Conservation (phyloP, 306 rosid species). For the barrel medic (Medicago truncatula) region DNA sequence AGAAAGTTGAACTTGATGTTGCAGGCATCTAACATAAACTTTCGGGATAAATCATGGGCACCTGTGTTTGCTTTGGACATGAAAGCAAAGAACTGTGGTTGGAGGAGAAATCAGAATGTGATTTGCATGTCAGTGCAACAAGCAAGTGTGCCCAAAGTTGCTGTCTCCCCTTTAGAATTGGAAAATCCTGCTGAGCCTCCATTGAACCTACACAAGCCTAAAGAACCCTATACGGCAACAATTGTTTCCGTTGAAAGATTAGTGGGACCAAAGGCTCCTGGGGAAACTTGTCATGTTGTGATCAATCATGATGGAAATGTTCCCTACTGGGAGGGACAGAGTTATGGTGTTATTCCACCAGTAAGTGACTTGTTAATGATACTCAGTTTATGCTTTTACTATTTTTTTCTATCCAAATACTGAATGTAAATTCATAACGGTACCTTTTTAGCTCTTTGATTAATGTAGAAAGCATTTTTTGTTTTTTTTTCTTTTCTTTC, state of each 20-base stretch:
- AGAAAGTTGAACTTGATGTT: constrained; percentile 33
- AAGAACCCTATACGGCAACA: constrained; percentile 89
- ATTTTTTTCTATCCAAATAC: not conserved
- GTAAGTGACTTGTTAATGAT: constrained; percentile 55
- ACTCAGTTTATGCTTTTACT: constrained; percentile 22
- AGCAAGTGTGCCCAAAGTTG: constrained; percentile 72
- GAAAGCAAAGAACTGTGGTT: constrained; percentile 50
- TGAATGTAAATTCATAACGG: not conserved
- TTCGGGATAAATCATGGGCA: constrained; percentile 66
- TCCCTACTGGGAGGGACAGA: constrained; percentile 99
- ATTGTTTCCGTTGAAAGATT: constrained; percentile 93
- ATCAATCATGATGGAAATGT: constrained; percentile 94
- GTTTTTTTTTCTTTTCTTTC: not conserved
- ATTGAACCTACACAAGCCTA: constrained; percentile 79
- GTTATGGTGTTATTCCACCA: constrained; percentile 95
- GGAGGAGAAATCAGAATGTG: constrained; percentile 57
- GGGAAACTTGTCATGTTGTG: constrained; percentile 96
- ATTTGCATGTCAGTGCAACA: constrained; percentile 91
- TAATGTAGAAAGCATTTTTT: constrained; percentile 16
- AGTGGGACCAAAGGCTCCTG: constrained; percentile 95
- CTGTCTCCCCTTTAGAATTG: constrained; percentile 70
- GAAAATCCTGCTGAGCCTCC: constrained; percentile 86
- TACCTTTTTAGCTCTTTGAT: constrained; percentile 16
- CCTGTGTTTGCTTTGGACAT: constrained; percentile 54
- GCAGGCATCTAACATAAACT: constrained; percentile 62